Conservation (phyloP, 2,329 filamentous ascomycete species). For the Phialemoniopsis sp. region DNA sequence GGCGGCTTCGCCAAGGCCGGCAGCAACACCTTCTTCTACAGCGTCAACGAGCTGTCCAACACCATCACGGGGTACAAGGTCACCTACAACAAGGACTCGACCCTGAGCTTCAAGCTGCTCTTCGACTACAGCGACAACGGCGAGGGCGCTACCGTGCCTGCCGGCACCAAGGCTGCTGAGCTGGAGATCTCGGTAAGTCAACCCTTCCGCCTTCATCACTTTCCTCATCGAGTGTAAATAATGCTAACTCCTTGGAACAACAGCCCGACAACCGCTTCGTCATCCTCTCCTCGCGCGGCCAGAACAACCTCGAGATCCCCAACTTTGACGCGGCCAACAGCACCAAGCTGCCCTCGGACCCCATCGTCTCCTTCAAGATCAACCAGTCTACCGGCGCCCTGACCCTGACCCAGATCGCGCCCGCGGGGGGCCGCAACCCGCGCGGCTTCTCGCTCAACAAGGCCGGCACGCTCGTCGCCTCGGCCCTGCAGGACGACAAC, state of each 20-base stretch:
- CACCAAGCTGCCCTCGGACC: conserved; percentile 52
- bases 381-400: conserved; percentile 49
- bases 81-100: conserved; percentile 37
- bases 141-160: conserved; percentile 31
- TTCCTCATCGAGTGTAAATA: too few relatives aligned
- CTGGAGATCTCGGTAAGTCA: conserved; percentile 51
- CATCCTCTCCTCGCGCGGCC: conserved; percentile 64
- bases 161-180: conserved; percentile 47
- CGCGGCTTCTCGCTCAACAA: conserved; percentile 65
- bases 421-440: conserved; percentile 61
- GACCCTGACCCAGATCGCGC: conserved; percentile 49
- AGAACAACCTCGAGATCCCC: conserved; percentile 45
- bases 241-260: too few relatives aligned
- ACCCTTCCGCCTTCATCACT: too few relatives aligned
- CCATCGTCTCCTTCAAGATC: conserved; percentile 60
- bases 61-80: conserved; percentile 54
- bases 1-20: conserved; percentile 42
- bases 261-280: conserved; percentile 60
- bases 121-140: conserved; percentile 46
- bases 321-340: conserved; percentile 38
- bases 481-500: conserved; percentile 59
- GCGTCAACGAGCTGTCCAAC: conserved; percentile 58
- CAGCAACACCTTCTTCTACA: conserved; percentile 49
- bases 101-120: conserved; percentile 38
- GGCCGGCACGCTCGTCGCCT: conserved; percentile 59